Conservation (phyloP, 1,284 basidiomycete genomes). For the Marasmius tenuissimus region DNA sequence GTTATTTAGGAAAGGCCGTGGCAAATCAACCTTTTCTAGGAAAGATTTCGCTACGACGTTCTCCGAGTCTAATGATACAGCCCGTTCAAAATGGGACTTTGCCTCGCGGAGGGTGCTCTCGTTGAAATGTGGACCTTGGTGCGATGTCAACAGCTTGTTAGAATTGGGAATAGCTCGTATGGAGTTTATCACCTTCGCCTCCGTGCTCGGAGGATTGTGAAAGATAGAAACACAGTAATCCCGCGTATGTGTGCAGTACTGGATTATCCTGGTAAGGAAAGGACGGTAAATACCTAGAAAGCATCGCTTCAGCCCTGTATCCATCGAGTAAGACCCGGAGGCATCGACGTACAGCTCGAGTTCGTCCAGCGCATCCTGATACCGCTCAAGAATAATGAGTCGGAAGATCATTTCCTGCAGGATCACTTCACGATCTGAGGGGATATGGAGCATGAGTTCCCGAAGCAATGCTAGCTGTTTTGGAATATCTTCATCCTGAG, state of each 20-base stretch:
- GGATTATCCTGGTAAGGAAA: slow-evolving; percentile 84
- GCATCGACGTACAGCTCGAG: slow-evolving; percentile 68
- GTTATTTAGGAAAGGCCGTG: too few relatives aligned
- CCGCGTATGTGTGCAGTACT: slow-evolving; percentile 79
- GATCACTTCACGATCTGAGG: slow-evolving; percentile 22
- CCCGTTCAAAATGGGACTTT: slow-evolving; percentile 63
- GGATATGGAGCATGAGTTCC: slow-evolving; percentile 65
- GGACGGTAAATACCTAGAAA: slow-evolving; percentile 73
- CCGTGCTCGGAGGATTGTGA: slow-evolving; percentile 37
- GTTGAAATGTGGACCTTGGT: slow-evolving; percentile 26
- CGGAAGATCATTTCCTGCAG: slow-evolving; percentile 74
- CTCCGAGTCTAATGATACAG: slow-evolving; percentile 56
- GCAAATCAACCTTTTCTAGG: slow-evolving; percentile 45
- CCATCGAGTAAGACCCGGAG: neutral
- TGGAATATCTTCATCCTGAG: slow-evolving; percentile 28
- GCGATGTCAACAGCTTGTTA: neutral
- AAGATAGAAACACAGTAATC: slow-evolving; percentile 65
- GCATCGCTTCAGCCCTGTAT: neutral
- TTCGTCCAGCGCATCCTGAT: slow-evolving; percentile 77
- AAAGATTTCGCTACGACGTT: slow-evolving; percentile 54
- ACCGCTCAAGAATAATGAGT: slow-evolving; percentile 56
- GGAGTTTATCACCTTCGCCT: neutral
- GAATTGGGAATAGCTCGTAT: neutral
- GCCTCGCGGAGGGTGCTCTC: slow-evolving; percentile 47
- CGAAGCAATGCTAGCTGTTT: slow-evolving; percentile 63